Conservation (phyloP, 306 rosid genomes). For the Prunus mira region DNA sequence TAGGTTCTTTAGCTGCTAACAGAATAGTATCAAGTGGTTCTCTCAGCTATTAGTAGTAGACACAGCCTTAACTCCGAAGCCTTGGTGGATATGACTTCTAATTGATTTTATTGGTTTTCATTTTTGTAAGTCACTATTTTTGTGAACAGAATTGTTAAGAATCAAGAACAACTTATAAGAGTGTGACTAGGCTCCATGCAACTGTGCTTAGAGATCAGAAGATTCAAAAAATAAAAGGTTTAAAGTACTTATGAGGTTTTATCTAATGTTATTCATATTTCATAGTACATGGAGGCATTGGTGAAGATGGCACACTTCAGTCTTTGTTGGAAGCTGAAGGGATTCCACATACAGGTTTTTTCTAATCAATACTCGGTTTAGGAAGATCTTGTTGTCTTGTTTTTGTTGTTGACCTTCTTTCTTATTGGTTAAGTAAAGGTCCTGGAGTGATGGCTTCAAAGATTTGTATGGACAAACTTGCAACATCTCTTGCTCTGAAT, state of each 20-base stretch:
- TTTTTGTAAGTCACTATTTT: neutral
- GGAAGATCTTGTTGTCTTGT: conserved; percentile 4
- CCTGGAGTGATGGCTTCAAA: conserved; percentile 80
- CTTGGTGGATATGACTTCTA: neutral
- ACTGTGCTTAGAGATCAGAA: conserved; percentile 1
- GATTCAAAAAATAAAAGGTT: neutral
- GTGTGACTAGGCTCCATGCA: neutral
- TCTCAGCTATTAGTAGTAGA: neutral
- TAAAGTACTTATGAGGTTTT: conserved; percentile 16
- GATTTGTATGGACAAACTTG: conserved; percentile 91
- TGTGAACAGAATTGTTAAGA: neutral
- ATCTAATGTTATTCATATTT: conserved; percentile 41
- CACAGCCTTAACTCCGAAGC: neutral
- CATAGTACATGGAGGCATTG: conserved; percentile 98
- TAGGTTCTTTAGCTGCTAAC: neutral
- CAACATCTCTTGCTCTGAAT: conserved; percentile 75
- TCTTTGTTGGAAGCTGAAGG: conserved; percentile 80
- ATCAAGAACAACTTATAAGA: neutral
- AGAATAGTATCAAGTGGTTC: neutral
- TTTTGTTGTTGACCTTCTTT: conserved; percentile 1
- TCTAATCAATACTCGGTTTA: conserved; percentile 9
- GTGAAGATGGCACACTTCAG: conserved; percentile 96
- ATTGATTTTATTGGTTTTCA: neutral
- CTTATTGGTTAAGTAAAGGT: conserved; percentile 47
- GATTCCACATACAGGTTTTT: conserved; percentile 82